Base-by-base conservation (phyloP, 1,139 yeast species). In the Protomyces inouyei region DNA sequence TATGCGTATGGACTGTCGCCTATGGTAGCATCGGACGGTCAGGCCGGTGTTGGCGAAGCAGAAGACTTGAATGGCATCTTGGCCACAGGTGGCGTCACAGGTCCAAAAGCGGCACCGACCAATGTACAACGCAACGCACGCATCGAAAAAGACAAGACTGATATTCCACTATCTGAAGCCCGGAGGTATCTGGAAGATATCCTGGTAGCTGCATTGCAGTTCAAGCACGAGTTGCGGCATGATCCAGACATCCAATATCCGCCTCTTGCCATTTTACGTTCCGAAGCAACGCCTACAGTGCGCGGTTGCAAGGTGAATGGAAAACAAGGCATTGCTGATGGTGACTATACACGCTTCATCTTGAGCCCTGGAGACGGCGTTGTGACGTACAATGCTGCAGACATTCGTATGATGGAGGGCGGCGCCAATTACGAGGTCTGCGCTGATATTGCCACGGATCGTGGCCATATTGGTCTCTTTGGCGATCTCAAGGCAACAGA, bases 311-410 rank as follows among this genome's bases (percentile, higher is more conserved):
- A 84, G 61, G 95, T 90, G 0, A 74, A 78, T 46, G 81, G 84
- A 1, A 72, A 73, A n/a, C 82, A 84, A 35, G 93, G 84, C 60
- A 85, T 91, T 66, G 80, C 78, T 68, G 80, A 81, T 45, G 96
- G 96, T 5, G 82, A 84, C 68, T 91, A 88, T 74, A 84, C 82
- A 68, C 86, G 88, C 69, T 86, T 89, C 70, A 83, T 82, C 70
- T 90, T 88, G 73, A 96, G 96, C 0, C 91, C 91, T 9, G 97
- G 97, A 6, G 97, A 91, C 72, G 97, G 97, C 40, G 97, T 91
- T 16, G 88, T 90, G 0, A 90, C 88, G 74, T 89, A 86, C 70
- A 83, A 83, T 68, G 86, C 92, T 86, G 75, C 88, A 52, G 83
- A 90, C 84, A 97, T 97, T 0, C 87, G 48, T 16, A 43, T 38